phyloP scores from a whole-genome alignment of 78 protist species.

The Dictyostelium capitatum region DNA sequence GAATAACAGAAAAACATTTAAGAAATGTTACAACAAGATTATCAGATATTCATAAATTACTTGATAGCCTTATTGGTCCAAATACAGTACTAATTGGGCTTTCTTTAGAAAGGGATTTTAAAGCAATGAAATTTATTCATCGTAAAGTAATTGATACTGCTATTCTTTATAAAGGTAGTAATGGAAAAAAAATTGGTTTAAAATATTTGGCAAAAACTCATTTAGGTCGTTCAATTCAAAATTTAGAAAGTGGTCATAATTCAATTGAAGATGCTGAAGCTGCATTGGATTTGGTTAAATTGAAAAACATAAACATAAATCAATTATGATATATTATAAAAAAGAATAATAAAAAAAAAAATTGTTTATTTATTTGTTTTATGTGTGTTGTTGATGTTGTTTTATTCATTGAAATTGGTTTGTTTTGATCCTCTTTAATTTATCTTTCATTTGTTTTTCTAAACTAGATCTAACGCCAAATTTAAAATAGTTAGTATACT shows the following conservation, averaged over 20 bases:
- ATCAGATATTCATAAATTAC: slow-evolving; percentile 63
- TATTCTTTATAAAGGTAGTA: slow-evolving; percentile 59
- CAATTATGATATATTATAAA: too few species aligned
- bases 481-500: too few species aligned
- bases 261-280: slow-evolving; percentile 75
- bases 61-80: slow-evolving; percentile 14
- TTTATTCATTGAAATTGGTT: too few species aligned
- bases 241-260: slow-evolving; percentile 50
- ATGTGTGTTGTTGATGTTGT: too few species aligned
- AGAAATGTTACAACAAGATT: slow-evolving; percentile 48
- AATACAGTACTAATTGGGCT: slow-evolving; percentile 91
- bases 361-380: too few species aligned
- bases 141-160: slow-evolving; percentile 88
- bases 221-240: slow-evolving; percentile 39
- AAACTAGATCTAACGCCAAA: too few species aligned
- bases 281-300: slow-evolving; percentile 52
- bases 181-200: slow-evolving; percentile 13
- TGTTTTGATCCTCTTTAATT: too few species aligned
- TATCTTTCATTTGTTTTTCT: too few species aligned
- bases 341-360: too few species aligned
- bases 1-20: slow-evolving; percentile 85
- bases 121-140: slow-evolving; percentile 82
- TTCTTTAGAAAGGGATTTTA: slow-evolving; percentile 91
- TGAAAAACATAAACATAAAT: slow-evolving; percentile 31
- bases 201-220: slow-evolving; percentile 39